A percentile compares a stretch with the other conserved stretches of the same genome.
Conservation (phyloP, 108 stramenopile species). For the Cyclotella sp. region DNA sequence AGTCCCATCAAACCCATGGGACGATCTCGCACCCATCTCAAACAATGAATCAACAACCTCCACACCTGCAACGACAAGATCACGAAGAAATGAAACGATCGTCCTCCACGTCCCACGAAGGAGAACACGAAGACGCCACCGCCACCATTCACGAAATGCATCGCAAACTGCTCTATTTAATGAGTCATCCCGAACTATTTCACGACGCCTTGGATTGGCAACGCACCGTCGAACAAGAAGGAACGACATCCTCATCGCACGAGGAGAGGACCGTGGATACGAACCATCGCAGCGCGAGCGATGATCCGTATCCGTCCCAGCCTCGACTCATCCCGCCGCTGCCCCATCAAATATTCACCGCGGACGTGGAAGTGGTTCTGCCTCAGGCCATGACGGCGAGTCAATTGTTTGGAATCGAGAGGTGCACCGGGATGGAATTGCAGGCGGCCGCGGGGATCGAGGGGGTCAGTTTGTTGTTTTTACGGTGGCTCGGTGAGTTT, state of each 20-base stretch:
- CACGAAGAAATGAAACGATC: slow-evolving; percentile 11
- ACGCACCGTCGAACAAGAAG: slow-evolving; percentile 12
- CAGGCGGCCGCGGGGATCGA: slow-evolving; percentile 86
- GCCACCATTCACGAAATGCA: slow-evolving; percentile 79
- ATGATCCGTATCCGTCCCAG: slow-evolving; percentile 4
- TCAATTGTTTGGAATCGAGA: slow-evolving; percentile 88
- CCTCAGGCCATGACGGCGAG: slow-evolving; percentile 87
- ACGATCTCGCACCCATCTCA: no score
- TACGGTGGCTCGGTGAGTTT: slow-evolving; percentile 75
- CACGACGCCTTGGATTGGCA: slow-evolving; percentile 63
- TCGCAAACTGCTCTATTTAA: slow-evolving; percentile 68
- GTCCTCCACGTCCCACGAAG: neutral
- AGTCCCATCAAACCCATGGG: no score
- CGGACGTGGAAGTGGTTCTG: slow-evolving; percentile 87
- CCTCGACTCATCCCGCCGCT: slow-evolving; percentile 46
- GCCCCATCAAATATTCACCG: slow-evolving; percentile 83
- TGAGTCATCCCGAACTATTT: slow-evolving; percentile 81
- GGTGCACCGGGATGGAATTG: slow-evolving; percentile 84
- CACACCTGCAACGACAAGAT: neutral
- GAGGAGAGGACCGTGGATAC: neutral
- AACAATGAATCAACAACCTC: neutral
- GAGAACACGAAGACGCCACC: slow-evolving; percentile 59
- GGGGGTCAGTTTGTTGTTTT: slow-evolving; percentile 77
- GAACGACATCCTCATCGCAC: neutral
- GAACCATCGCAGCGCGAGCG: neutral